These are phyloP conservation scores for Xylaria polymorpha DNA, from an alignment of 2,329 filamentous ascomycete genomes.

Conservation along the genomic window DNA sequence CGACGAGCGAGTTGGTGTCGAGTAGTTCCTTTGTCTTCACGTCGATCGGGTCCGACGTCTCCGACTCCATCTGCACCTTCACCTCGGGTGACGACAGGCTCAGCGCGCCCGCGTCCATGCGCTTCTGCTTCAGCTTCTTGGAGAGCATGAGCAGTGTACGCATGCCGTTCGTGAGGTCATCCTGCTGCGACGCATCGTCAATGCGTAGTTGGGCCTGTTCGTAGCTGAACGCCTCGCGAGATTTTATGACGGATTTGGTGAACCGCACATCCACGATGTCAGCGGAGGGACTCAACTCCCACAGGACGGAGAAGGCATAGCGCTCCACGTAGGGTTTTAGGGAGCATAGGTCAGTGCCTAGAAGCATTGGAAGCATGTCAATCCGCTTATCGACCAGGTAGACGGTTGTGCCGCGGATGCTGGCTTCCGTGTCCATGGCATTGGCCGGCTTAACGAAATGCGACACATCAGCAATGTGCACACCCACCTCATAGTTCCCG, in stretches of 20 bases:
- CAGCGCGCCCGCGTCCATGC: constrained; percentile 93
- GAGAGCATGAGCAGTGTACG: constrained; percentile 87
- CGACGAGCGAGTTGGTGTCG: constrained; percentile 96
- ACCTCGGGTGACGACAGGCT: constrained; percentile 98
- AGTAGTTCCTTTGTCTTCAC: constrained; percentile 95
- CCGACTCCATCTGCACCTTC: constrained; percentile 92
- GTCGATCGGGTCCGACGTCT: constrained; percentile 95
- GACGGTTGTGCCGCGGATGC: constrained; percentile 92
- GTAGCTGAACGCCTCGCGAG: constrained; percentile 96
- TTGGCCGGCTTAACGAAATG: constrained; percentile 98
- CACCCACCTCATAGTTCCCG: constrained; percentile 94
- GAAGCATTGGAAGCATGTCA: constrained; percentile 97
- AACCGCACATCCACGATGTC: constrained; percentile 88
- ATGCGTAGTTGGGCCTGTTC: constrained; percentile 95
- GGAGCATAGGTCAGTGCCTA: constrained; percentile 96
- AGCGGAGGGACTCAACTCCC: constrained; percentile 88
- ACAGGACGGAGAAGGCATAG: constrained; percentile 84
- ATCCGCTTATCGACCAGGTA: constrained; percentile 99
- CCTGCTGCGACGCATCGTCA: constrained; percentile 86
- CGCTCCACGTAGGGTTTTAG: constrained; percentile 98
- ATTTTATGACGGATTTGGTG: constrained; percentile 98
- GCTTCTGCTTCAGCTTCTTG: constrained; percentile 92
- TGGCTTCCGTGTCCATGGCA: constrained; percentile 96
- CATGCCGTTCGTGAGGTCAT: constrained; percentile 92
- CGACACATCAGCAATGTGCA: constrained; percentile 99